Evolutionary conservation across 805 yeast species (phyloP), one percentile per base, ranked within the genome.

Genomic region (Starmerella tilneyi): DNA sequence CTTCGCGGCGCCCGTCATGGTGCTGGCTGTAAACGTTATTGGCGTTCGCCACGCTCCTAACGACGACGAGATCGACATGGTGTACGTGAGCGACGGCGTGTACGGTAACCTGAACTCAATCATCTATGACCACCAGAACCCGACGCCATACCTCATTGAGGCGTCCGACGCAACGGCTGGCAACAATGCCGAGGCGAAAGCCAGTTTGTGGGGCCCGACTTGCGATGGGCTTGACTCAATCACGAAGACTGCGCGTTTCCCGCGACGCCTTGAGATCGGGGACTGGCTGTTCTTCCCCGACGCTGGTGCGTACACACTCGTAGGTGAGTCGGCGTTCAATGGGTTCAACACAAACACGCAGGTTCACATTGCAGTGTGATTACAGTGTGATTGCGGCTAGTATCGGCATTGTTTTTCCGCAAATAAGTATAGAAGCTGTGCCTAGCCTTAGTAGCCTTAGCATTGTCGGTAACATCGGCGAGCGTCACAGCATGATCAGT

Each of bases 181-280:
- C 52, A 44, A 21, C 24, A 22, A 16, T 5, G 13, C 17, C 27
- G 8, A 3, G 19, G 22, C 22, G 12, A 4, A 11, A 6, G 54
- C 58, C 48, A 83, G 94, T 3, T 72, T 92, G 49, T 89, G 98
- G 98, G 98, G 98, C 5, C 98, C 97, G 36, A 89, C 97, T 16
- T 89, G 98, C 67, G 98, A 89, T 65, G 96, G 96, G 3, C 70
- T 89, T 51, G 98, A 89, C 63, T 81, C 94, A 62, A 76, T 89
- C 47, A 62, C 81, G 16, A 62, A 68, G 38, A 69, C 67, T 29
- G 67, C 76, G 48, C 56, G 54, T 28, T 68, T 89, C 57, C 69
- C 78, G 16, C 69, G 73, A 44, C 76, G 77, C 31, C 77, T 85
- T 35, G 68, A 70, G 17, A 80, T 82, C 34, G 97, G 96, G 8